phyloP scores from a whole-genome alignment of 257 asterid species.

The Capsicum rhomboideum region DNA sequence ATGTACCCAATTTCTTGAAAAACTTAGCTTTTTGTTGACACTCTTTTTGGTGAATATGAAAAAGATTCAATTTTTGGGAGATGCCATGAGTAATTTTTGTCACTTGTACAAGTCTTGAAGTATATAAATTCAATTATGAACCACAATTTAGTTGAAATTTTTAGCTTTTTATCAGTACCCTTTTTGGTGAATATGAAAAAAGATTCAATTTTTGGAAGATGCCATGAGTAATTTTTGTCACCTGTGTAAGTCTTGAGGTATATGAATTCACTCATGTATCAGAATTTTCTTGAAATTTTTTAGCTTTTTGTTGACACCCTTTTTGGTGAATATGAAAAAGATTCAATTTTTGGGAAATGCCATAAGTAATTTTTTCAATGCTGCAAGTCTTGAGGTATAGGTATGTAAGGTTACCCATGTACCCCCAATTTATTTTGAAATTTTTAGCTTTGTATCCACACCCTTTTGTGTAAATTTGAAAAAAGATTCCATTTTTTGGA shows the following conservation, averaged over 20 bases:
- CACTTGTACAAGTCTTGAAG: slow-evolving; percentile 80
- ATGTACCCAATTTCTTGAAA: neutral
- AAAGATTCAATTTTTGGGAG: neutral
- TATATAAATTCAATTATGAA: slow-evolving; percentile 4
- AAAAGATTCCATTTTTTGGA: too few species aligned
- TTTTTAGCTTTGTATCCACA: neutral
- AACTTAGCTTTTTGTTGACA: neutral
- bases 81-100: neutral
- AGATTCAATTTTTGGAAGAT: neutral
- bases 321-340: neutral
- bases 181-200: neutral
- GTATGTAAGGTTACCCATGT: too few species aligned
- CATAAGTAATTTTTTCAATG: neutral
- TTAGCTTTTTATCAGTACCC: neutral
- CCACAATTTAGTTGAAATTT: neutral
- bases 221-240: neutral
- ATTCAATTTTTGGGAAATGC: neutral
- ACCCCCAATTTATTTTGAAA: neutral
- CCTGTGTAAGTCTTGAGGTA: neutral
- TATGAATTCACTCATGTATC: neutral
- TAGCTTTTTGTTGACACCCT: neutral
- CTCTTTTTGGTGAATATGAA: neutral
- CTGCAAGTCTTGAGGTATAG: neutral
- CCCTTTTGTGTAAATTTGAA: too few species aligned
- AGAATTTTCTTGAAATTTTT: neutral